phyloP scores from a whole-genome alignment of 148 eudicot genomes.

The Camellia lanceoleosa region DNA sequence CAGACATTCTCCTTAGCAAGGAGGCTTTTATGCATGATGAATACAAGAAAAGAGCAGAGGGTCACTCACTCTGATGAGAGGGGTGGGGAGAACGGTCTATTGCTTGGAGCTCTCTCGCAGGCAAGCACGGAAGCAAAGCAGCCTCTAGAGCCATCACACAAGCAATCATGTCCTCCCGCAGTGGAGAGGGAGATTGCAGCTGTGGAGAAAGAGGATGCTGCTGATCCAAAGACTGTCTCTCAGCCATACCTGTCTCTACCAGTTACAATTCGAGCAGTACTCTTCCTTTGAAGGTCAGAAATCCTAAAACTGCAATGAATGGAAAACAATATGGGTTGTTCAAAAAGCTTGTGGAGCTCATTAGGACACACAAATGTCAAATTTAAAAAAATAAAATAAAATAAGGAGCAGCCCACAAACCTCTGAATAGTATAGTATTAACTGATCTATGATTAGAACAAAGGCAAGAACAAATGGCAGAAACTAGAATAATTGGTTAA shows the following conservation, averaged over 20 bases:
- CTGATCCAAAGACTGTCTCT: slow-evolving; percentile 30
- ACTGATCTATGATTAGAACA: no score
- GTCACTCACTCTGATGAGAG: slow-evolving; percentile 71
- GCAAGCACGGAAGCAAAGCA: slow-evolving; percentile 94
- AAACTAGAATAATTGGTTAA: neutral
- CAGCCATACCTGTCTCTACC: slow-evolving; percentile 32
- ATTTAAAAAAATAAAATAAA: no score
- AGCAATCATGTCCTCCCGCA: slow-evolving; percentile 66
- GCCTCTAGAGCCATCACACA: slow-evolving; percentile 80
- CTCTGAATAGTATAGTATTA: no score
- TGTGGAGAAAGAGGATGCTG: slow-evolving; percentile 36
- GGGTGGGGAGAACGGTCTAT: slow-evolving; percentile 92
- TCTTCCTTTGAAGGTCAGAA: no score
- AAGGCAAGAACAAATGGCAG: neutral
- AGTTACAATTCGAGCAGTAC: neutral
- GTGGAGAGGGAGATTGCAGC: slow-evolving; percentile 26
- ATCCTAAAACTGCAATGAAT: slow-evolving; percentile 3
- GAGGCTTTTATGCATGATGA: neutral
- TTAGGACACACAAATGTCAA: neutral
- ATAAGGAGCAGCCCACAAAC: no score
- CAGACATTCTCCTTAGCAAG: neutral
- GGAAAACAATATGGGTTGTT: neutral
- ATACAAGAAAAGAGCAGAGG: neutral
- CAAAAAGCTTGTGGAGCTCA: neutral
- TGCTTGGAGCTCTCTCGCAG: slow-evolving; percentile 97